These are phyloP conservation scores for Amauroascus verrucosus DNA, from an alignment of 2,329 filamentous ascomycete species.

Conservation along the genomic window DNA sequence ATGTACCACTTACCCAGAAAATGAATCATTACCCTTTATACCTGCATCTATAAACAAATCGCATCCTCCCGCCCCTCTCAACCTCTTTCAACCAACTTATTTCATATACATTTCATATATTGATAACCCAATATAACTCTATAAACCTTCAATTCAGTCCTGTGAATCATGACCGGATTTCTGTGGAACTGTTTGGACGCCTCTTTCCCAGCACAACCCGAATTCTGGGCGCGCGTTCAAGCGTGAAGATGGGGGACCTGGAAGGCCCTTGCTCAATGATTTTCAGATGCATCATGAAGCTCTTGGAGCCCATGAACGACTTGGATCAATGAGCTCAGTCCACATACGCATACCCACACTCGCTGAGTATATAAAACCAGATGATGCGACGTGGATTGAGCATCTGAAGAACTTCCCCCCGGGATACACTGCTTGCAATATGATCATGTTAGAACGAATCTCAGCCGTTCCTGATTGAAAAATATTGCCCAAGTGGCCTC, in stretches of 20 bases:
- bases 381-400: slow-evolving; percentile 22
- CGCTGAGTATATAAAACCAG: slow-evolving; percentile 19
- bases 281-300: slow-evolving; percentile 25
- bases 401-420: slow-evolving; percentile 23
- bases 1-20: no score
- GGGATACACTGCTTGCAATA: slow-evolving; percentile 26
- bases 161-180: slow-evolving; percentile 11
- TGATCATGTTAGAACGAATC: slow-evolving; percentile 29
- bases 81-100: no score
- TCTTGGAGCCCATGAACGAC: slow-evolving; percentile 11
- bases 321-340: slow-evolving; percentile 4
- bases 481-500: slow-evolving; percentile 26
- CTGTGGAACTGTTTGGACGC: slow-evolving; percentile 28
- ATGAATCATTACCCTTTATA: no score
- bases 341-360: slow-evolving; percentile 22
- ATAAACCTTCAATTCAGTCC: no score
- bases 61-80: no score
- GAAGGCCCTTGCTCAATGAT: slow-evolving; percentile 25
- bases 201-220: slow-evolving; percentile 1
- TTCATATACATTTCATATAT: no score
- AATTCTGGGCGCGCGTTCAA: slow-evolving; percentile 23
- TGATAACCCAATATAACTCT: no score
- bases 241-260: slow-evolving; percentile 27
- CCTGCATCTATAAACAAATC: no score
- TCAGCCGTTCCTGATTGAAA: slow-evolving; percentile 25